Percentiles rank a stretch among this genome's conserved stretches.
Conservation (phyloP, 768 basidiomycete genomes). For the Mycena belliarum region DNA sequence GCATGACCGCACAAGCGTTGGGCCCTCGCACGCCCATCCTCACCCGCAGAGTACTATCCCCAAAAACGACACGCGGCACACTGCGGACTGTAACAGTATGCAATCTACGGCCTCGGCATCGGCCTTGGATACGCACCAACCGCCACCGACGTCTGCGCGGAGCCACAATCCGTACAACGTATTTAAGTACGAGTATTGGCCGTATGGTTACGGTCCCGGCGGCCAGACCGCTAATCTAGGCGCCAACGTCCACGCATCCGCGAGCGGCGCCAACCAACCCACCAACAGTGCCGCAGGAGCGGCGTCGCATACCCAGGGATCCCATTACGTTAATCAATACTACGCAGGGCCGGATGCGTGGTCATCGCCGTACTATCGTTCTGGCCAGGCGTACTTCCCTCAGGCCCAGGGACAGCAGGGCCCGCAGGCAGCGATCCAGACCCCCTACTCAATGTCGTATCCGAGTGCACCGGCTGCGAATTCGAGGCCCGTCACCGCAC, state of each 20-base stretch:
- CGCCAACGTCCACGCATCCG: not conserved
- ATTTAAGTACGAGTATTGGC: conserved; percentile 12
- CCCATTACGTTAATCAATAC: conserved; percentile 5
- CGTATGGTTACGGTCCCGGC: not conserved
- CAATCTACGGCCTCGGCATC: not conserved
- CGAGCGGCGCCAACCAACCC: not conserved
- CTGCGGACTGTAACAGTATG: not conserved
- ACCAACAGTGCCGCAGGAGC: not conserved
- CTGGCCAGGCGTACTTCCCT: conserved; percentile 1
- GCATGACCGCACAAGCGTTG: too few relatives aligned
- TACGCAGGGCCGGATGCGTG: conserved; percentile 3
- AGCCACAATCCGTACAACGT: conserved; percentile 5
- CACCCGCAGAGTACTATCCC: too few relatives aligned
- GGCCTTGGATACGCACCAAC: not conserved
- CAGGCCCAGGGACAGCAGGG: not conserved
- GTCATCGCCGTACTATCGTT: conserved; percentile 14
- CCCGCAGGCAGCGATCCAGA: not conserved
- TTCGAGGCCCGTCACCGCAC: not conserved
- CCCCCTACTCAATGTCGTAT: not conserved
- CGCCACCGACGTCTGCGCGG: not conserved
- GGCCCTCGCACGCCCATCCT: too few relatives aligned
- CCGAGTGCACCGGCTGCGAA: not conserved
- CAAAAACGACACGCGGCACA: too few relatives aligned
- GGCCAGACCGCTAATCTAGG: too few relatives aligned
- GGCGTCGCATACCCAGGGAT: not conserved